Percentiles rank a stretch among this genome's conserved stretches.
Evolutionary conservation across 1,139 yeast genomes (phyloP).

Genomic region (Pichia sp.): DNA sequence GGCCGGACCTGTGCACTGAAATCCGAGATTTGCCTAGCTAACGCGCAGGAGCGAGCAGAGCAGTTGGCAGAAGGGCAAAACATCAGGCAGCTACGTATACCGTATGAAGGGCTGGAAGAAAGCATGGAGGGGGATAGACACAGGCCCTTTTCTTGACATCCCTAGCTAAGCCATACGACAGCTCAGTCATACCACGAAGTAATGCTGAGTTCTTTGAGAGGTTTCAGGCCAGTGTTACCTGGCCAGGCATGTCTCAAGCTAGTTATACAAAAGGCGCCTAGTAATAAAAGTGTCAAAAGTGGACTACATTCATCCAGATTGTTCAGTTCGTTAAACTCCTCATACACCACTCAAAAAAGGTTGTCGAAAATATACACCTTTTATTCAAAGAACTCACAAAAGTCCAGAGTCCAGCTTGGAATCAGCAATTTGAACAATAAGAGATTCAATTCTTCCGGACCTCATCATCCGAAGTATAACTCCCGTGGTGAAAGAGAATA

Average conservation of each 20-base stretch:
- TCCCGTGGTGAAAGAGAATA: constrained; percentile 26
- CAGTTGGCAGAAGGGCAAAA: background rate
- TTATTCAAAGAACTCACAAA: background rate
- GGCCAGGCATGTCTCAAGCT: background rate
- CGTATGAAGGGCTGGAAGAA: background rate
- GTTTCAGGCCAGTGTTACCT: constrained; percentile 3
- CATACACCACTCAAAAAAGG: background rate
- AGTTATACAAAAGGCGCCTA: background rate
- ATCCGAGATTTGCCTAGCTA: background rate
- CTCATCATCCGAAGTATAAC: constrained; percentile 15
- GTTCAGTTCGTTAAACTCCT: background rate
- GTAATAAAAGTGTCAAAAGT: background rate
- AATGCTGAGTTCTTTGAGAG: constrained; percentile 8
- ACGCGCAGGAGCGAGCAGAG: background rate
- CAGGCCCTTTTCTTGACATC: too few relatives aligned
- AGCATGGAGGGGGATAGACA: too few relatives aligned
- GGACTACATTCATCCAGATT: constrained; percentile 2
- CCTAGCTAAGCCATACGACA: too few relatives aligned
- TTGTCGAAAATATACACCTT: background rate
- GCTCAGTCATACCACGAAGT: background rate
- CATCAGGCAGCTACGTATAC: background rate
- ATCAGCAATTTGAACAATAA: background rate
- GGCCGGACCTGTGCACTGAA: background rate
- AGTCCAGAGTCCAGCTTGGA: background rate
- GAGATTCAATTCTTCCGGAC: constrained; percentile 16